Evolutionary conservation across 208 protist genomes (phyloP), one percentile per base, ranked within the genome.

Genomic region (Acanthamoeba polyphaga): DNA sequence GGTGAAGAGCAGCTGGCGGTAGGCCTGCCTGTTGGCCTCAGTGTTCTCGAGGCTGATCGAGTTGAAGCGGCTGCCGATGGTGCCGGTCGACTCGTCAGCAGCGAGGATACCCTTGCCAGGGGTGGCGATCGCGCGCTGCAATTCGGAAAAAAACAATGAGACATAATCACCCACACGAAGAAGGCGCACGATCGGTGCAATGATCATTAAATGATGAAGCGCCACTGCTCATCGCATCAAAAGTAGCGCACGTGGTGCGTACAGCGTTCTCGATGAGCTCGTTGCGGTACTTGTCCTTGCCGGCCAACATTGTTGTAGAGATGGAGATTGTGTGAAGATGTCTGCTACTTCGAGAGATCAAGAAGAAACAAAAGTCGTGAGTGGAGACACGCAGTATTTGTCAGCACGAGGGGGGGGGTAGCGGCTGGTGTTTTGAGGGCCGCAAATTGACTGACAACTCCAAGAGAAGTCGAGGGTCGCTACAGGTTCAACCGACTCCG

Each of bases 101-200:
- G 99, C 99, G 22, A 99, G 97, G 72, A 99, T 98, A 74, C 99
- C 99, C 96, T 99, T 99, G 89, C 99, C 99, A n/a, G 96, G 97
- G 17, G 89, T 93, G 89, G 89, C 89, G 43, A 93, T 7, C 17
- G n/a, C 32, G 34, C 32, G 91, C 70, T 84, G 43, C 38, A 43
- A 43, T 4, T 84, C 68, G 17, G 9, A 90, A 90, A 66, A 24
- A 9, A 17, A 15, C 51, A 15, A 29, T 51, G 82, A 32, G 32
- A 51, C 15, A 10, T 4, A 43, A 43, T 5, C 38, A 34, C 34
- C 34, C 34, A 34, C 38, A 43, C 38, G 38, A 43, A 43, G 38
- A 43, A 43, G 38, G 38, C 38, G 38, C 38, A 43, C 34, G 34
- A 34, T 34, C 34, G 34, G 34, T 34, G 34, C n/a, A n/a, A n/a